Percentiles rank a stretch among this genome's conserved stretches.
phyloP scores from a whole-genome alignment of 495 filamentous ascomycete species.

The Corynascus novoguineensis region DNA sequence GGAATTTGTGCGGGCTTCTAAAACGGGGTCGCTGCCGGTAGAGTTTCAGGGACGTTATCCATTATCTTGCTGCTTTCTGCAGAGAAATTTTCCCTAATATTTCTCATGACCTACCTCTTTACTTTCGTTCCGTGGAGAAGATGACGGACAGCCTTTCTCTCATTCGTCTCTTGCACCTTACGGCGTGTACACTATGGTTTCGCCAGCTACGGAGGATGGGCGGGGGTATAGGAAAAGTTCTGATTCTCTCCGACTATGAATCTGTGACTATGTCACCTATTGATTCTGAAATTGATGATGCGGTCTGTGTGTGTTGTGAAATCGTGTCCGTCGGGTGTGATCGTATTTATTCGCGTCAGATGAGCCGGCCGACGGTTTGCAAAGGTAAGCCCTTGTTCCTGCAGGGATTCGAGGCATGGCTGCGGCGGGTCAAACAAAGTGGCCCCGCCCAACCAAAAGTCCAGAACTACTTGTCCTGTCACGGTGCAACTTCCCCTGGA shows the following conservation, averaged over 20 bases:
- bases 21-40: constrained; percentile 25
- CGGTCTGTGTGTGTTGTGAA: not conserved
- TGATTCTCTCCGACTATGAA: constrained; percentile 11
- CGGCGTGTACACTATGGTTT: constrained; percentile 35
- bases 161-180: constrained; percentile 32
- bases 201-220: constrained; percentile 34
- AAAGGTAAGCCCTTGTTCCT: constrained; percentile 9
- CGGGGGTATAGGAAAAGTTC: constrained; percentile 27
- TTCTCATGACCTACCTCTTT: constrained; percentile 22
- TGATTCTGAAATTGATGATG: not conserved
- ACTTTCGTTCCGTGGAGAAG: constrained; percentile 5
- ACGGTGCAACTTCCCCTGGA: not conserved
- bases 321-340: not conserved
- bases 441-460: constrained; percentile 10
- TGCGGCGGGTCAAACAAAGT: not conserved
- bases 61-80: constrained; percentile 30
- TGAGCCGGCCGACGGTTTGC: not conserved
- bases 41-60: constrained; percentile 26
- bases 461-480: constrained; percentile 6
- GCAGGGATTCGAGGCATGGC: constrained; percentile 6
- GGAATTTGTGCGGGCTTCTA: constrained; percentile 27
- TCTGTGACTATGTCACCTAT: not conserved
- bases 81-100: constrained; percentile 33
- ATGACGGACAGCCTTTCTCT: constrained; percentile 24
- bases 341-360: not conserved